These are phyloP conservation scores for Xerocomus alliaceus DNA, from an alignment of 1,284 basidiomycete species.

Conservation along the genomic window DNA sequence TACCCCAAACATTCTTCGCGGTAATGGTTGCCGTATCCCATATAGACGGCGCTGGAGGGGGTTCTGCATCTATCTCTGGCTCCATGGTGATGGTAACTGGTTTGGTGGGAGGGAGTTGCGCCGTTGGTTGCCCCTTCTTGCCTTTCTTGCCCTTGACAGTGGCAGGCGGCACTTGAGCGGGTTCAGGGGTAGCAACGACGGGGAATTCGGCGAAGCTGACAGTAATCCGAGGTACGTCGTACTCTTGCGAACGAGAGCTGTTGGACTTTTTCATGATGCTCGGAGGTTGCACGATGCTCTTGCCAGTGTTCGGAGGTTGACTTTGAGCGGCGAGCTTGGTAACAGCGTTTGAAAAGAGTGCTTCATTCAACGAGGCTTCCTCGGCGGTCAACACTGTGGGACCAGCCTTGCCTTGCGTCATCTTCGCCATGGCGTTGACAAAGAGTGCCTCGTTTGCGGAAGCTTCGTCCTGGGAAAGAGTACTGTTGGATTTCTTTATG, in stretches of 20 bases:
- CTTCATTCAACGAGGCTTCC: constrained; percentile 34
- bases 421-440: constrained; percentile 32
- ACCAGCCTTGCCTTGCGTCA: constrained; percentile 24
- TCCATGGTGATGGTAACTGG: constrained; percentile 26
- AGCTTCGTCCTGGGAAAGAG: constrained; percentile 36
- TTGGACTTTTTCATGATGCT: constrained; percentile 35
- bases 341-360: constrained; percentile 33
- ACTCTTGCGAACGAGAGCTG: constrained; percentile 36
- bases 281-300: constrained; percentile 23
- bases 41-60: constrained; percentile 25
- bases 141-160: constrained; percentile 34
- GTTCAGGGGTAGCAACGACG: background rate
- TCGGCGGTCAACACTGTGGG: constrained; percentile 15
- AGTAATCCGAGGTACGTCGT: constrained; percentile 37
- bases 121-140: constrained; percentile 28
- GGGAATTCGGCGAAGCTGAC: constrained; percentile 27
- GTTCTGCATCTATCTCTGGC: constrained; percentile 29
- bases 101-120: constrained; percentile 17
- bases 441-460: constrained; percentile 35
- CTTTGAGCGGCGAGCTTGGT: constrained; percentile 20
- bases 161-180: constrained; percentile 12
- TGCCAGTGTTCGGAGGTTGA: constrained; percentile 13
- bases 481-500: constrained; percentile 35
- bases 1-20: constrained; percentile 17
- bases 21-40: constrained; percentile 24